Evolutionary conservation across 208 protist genomes (phyloP).

Genomic region (Leishmania mexicana): DNA sequence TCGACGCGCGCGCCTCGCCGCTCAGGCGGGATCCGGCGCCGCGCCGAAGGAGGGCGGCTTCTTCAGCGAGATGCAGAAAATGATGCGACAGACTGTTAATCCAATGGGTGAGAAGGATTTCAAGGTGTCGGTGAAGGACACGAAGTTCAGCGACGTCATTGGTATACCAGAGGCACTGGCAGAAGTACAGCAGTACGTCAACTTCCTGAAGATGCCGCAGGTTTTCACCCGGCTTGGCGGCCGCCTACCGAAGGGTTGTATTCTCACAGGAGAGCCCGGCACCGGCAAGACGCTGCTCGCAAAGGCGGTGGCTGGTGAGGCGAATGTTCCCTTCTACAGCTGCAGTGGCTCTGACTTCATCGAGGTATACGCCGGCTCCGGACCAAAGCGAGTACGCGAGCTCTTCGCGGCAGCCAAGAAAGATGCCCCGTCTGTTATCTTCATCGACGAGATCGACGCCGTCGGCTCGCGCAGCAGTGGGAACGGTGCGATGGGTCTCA

Average conservation of each 20-base stretch:
- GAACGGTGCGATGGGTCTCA: slow-evolving; percentile 70
- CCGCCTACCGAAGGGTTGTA: slow-evolving; percentile 96
- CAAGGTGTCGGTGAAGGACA: slow-evolving; percentile 74
- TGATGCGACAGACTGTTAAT: slow-evolving; percentile 74
- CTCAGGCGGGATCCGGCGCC: slow-evolving; percentile 26
- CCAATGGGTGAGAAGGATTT: slow-evolving; percentile 75
- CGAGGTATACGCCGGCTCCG: slow-evolving; percentile 98
- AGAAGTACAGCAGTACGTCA: slow-evolving; percentile 96
- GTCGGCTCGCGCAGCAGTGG: slow-evolving; percentile 89
- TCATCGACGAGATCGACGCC: slow-evolving; percentile 99
- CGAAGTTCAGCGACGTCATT: slow-evolving; percentile 85
- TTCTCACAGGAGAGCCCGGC: slow-evolving; percentile 96
- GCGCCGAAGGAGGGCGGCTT: slow-evolving; percentile 37
- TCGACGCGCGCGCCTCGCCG: slow-evolving; percentile 30
- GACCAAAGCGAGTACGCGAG: slow-evolving; percentile 94
- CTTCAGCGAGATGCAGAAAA: slow-evolving; percentile 51
- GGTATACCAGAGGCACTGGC: slow-evolving; percentile 94
- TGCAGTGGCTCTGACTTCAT: slow-evolving; percentile 96
- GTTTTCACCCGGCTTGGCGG: slow-evolving; percentile 94
- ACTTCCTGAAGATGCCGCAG: slow-evolving; percentile 94
- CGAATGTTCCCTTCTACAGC: slow-evolving; percentile 96
- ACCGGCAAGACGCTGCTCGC: slow-evolving; percentile 97
- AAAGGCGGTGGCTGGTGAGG: slow-evolving; percentile 91
- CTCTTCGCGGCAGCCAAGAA: slow-evolving; percentile 93
- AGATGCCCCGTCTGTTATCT: slow-evolving; percentile 96